Evolutionary conservation across 805 yeast species (phyloP).

Genomic region (Saccharomycopsis fermentans): DNA sequence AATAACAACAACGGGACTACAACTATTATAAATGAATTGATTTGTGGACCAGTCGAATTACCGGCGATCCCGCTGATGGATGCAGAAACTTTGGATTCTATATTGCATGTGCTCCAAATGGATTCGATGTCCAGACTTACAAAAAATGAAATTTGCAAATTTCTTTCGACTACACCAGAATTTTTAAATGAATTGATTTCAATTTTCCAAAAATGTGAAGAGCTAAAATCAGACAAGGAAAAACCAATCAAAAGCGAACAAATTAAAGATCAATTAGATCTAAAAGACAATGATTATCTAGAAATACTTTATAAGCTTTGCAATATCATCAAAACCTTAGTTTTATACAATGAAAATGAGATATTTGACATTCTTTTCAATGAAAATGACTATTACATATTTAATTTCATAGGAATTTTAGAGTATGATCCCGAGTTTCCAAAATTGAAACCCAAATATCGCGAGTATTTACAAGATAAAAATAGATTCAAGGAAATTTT

Average conservation of each 20-base stretch:
- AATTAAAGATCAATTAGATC: background rate
- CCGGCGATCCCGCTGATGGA: constrained; percentile 49
- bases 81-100: constrained; percentile 35
- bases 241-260: background rate
- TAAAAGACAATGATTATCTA: constrained; percentile 29
- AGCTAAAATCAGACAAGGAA: constrained; percentile 1
- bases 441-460: constrained; percentile 64
- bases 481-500: constrained; percentile 62
- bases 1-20: constrained; percentile 43
- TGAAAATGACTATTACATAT: constrained; percentile 27
- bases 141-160: constrained; percentile 47
- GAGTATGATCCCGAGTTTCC: constrained; percentile 91
- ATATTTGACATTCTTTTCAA: constrained; percentile 48
- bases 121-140: constrained; percentile 54
- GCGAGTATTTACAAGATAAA: constrained; percentile 50
- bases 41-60: constrained; percentile 68
- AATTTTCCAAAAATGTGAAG: constrained; percentile 50
- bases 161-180: constrained; percentile 42
- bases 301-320: constrained; percentile 55
- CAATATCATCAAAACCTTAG: constrained; percentile 59
- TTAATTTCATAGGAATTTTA: constrained; percentile 51
- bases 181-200: constrained; percentile 36
- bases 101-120: constrained; percentile 48
- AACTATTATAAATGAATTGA: constrained; percentile 36
- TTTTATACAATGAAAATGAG: constrained; percentile 60